Evolutionary conservation across 805 yeast species (phyloP), one percentile per base, ranked within the genome.

Genomic region (Candida tallmaniae): DNA sequence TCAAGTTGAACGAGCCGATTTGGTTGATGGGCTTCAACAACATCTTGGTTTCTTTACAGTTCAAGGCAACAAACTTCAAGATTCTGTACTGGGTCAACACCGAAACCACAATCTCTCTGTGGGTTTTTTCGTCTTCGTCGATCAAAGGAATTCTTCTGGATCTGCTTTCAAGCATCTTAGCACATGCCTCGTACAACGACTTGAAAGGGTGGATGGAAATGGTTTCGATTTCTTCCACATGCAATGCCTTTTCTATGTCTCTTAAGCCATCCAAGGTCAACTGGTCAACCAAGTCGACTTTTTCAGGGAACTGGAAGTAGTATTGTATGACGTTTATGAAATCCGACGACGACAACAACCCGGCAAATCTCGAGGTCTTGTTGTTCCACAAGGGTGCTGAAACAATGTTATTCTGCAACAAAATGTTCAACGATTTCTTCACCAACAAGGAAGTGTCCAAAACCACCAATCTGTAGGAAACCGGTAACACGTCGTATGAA

Each of bases 301-400:
- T 79, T 44, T 87, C 95, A 0, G 96, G 95, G 48, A 76, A 75
- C 50, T 86, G 93, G 52, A 86, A 83, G 61, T 89, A 90, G 61
- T 89, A 93, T 55, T 88, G 95, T 42, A 93, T 87, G 35, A 90
- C 97, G 50, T 93, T 90, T 45, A 93, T 84, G 58, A 88, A 93
- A 63, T 93, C 98, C 26, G 84, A 76, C 12, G 95, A 79, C 4
- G 97, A 93, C 49, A 93, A 68, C 42, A 93, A 73, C 3, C 99
- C 99, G 2, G 97, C 97, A 67, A 93, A 93, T 50, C 83, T 73
- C 11, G 95, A 83, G 11, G 84, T 62, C 51, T 82, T 76, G 39
- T 90, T 82, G 60, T 90, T 85, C 99, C 99, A 93, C 34, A 93
- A 67, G 3, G 99, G 98, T 4, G 97, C 97, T 35, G 95, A 82